Base-by-base conservation (phyloP, 345 rosid genomes). In the Pistacia integerrima region DNA sequence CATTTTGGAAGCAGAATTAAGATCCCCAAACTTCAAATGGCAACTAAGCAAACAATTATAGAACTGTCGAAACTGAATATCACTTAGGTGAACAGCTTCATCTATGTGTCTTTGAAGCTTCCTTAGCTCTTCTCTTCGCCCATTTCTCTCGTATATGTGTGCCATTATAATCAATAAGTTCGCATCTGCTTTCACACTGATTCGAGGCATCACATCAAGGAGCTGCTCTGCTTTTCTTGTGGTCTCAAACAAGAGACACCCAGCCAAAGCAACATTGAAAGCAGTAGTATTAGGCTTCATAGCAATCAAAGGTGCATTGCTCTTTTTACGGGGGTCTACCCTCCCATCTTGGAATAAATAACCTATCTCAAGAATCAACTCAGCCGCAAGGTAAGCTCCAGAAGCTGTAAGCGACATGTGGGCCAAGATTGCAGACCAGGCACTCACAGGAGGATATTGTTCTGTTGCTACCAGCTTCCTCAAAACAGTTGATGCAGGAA, bases 221-320 rank as follows among this genome's bases (percentile, higher is more conserved):
- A 96, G 96, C 86, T 90, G 81, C 85, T 93, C 99, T 11, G 97
- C 97, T 87, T 96, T 96, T 74, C 98, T 86, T n/a, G 97, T 87
- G 58, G 85, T 86, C 74, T 90, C 93, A 67, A 86, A 93, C 90
- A 92, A 75, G 66, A 93, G 84, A 81, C 97, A 92, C 46, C 98
- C 96, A 8, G 92, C 87, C 78, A 95, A 83, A 81, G 92, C 98
- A 83, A 88, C 78, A 84, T 89, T 93, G 82, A 92, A 81, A 65
- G 90, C 80, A 63, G 54, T 83, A 8, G 97, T 83, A 77, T 92
- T 88, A 76, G 98, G 99, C 89, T 88, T 95, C 99, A 91, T 93
- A 35, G 90, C 88, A 82, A 95, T 87, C 80, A 95, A 82, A 69
- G 94, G 87, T 1, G 90, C 87, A 74, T 95, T 95, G 79, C 84